Evolutionary conservation across 352 stramenopile species (phyloP), one percentile per base, ranked within the genome.

Genomic region (Pythium utonaiense): DNA sequence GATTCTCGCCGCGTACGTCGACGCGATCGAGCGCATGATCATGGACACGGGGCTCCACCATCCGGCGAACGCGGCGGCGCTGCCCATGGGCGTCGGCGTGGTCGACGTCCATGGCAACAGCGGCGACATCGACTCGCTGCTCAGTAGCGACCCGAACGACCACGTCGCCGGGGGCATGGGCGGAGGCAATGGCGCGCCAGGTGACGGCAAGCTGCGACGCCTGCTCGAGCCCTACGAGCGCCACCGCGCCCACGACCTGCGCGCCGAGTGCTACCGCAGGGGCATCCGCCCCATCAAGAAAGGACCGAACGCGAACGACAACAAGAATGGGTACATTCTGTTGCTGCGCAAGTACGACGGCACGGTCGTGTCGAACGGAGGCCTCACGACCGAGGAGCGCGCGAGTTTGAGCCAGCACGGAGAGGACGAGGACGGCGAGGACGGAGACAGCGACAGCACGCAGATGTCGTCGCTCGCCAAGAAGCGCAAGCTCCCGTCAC

Each of bases 231-330:
- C 82, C 16, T 91, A 91, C 62, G 82, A 91, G 60, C 80, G 77
- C 33, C 78, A 88, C 55, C 82, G 82, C 45, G 82, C 82, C 13
- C 82, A 90, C 66, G 80, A 87, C 42, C 53, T 92, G 50, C 82
- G 82, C 42, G 82, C 82, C 47, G 82, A 92, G 73, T 92, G 82
- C 69, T 92, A 92, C 65, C 80, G 78, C 12, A 78, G 82, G 25
- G 77, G 82, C 25, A 74, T 92, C 53, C 82, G 82, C 0, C 82
- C 82, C 25, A 86, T 89, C 53, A 92, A 91, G 70, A 92, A 90
- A 75, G 82, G 82, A 1, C 82, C 82, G 3, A 75, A 88, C 45
- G 80, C 82, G n/a, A 92, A 92, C 63, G 82, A 92, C 74, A 92
- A 92, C 67, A 92, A 92, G 75, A 77, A 71, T 68, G 82, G 82